Base-by-base conservation (phyloP, 2,329 filamentous ascomycete species). In the Xylaria sp. region DNA sequence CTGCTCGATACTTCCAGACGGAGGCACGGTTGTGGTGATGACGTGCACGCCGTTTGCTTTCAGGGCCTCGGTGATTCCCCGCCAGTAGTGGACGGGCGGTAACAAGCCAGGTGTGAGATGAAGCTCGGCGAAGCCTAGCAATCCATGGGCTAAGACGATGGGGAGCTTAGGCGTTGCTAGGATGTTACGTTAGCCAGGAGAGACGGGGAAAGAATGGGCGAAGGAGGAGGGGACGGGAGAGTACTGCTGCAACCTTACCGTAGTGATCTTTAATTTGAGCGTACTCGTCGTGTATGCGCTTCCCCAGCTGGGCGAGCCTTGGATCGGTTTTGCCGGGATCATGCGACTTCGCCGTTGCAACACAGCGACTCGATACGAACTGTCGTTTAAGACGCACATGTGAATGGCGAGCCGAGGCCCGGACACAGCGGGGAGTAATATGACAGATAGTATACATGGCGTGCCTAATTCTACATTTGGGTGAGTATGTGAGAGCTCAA, bases 91-190 rank as follows among this genome's bases (percentile, higher is more conserved):
- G 41, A 90, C 82, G 2, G 84, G 78, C 0, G 88, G 87, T 2
- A 90, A 79, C 72, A 82, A 81, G 20, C 74, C 77, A 1, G 84
- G 81, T 13, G 81, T 82, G 18, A 89, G 75, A 41, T 79, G 81
- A 25, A 91, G 80, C 75, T 89, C 85, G 43, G 86, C 83, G 76
- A 90, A 91, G 73, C 89, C 89, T 60, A 91, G 80, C 57, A 91
- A 82, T 64, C 89, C 89, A 74, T 91, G 89, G 60, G 89, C 88
- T 39, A 91, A 85, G 62, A 91, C 87, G 63, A 91, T 85, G 52
- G 89, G 87, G 71, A 90, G 75, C 72, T 86, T 86, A 2, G 89
- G 88, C 4, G 85, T 85, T 46, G 82, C 85, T 87, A 50, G 3
- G 30, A 56, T 60, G 15, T 23, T 3, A 12, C 36, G 50, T 64